Conservation (phyloP, 2,329 filamentous ascomycete genomes). For the Colletotrichum aenigma region DNA sequence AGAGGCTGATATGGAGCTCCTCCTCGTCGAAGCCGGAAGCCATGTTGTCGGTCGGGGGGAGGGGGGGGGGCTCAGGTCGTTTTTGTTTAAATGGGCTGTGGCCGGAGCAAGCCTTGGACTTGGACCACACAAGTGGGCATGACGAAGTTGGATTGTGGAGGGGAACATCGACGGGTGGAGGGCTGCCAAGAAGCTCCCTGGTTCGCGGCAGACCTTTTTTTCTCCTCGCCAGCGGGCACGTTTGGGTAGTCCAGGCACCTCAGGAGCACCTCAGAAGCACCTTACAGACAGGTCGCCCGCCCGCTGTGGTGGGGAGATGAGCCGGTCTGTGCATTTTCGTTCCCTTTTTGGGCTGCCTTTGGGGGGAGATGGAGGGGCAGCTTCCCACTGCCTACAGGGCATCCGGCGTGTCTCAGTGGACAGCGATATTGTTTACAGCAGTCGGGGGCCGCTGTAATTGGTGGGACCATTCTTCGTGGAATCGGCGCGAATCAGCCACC, state of each 20-base stretch:
- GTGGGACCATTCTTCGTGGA: slow-evolving; percentile 1
- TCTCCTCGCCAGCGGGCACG: background rate
- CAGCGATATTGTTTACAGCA: background rate
- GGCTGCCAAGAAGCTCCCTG: slow-evolving; percentile 20
- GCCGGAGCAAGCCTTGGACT: slow-evolving; percentile 18
- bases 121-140: slow-evolving; percentile 21
- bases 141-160: slow-evolving; percentile 22
- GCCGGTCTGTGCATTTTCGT: slow-evolving; percentile 8
- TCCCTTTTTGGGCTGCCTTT: background rate
- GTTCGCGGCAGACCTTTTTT: slow-evolving; percentile 1
- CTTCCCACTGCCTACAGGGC: background rate
- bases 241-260: background rate
- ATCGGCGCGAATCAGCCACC: background rate
- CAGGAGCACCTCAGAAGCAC: background rate
- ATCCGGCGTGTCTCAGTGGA: background rate
- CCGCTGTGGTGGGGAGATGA: background rate
- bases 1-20: slow-evolving; percentile 74
- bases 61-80: slow-evolving; percentile 5
- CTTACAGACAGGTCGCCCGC: background rate
- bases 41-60: slow-evolving; percentile 38
- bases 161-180: slow-evolving; percentile 14
- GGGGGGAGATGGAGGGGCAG: background rate
- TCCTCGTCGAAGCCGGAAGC: slow-evolving; percentile 74
- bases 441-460: background rate
- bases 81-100: slow-evolving; percentile 21